These are phyloP conservation scores for Aureobasidium mangrovei DNA, from an alignment of 2,329 filamentous ascomycete genomes.

Conservation along the genomic window DNA sequence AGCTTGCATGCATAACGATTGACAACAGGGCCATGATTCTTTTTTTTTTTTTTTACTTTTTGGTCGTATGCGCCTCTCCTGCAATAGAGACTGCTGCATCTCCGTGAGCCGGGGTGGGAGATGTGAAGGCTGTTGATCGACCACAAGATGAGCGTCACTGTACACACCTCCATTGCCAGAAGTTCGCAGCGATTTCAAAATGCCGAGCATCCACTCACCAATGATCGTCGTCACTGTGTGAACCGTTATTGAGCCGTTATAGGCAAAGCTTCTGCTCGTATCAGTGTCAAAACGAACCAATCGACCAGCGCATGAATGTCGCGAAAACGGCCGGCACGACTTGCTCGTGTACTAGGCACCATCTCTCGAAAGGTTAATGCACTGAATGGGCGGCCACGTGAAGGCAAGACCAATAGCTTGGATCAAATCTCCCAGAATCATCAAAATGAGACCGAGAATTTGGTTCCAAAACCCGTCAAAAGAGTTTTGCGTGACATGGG, in stretches of 20 bases:
- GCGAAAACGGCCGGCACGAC: slow-evolving; percentile 6
- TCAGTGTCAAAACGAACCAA: not conserved
- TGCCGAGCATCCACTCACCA: too few species aligned
- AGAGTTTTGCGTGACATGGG: slow-evolving; percentile 10
- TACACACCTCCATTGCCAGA: too few species aligned
- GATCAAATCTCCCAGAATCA: not conserved
- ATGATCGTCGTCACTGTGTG: not conserved
- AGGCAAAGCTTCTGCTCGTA: not conserved
- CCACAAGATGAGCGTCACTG: too few species aligned
- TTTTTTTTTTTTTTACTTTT: not conserved
- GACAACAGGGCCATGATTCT: not conserved
- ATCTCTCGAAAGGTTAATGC: not conserved
- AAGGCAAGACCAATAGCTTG: not conserved
- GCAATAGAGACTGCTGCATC: too few species aligned
- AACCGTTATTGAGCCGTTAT: slow-evolving; percentile 7
- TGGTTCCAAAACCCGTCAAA: slow-evolving; percentile 6
- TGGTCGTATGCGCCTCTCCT: too few species aligned
- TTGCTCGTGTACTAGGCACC: not conserved
- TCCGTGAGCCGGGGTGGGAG: not conserved
- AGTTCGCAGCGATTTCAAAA: too few species aligned
- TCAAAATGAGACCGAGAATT: slow-evolving; percentile 3
- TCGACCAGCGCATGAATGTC: slow-evolving; percentile 5
- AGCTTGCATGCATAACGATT: slow-evolving; percentile 12
- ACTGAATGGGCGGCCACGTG: slow-evolving; percentile 7
- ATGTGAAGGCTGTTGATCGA: too few species aligned